Evolutionary conservation across 768 basidiomycete species (phyloP), one percentile per base, ranked within the genome.

Genomic region (Kwoniella sp.): DNA sequence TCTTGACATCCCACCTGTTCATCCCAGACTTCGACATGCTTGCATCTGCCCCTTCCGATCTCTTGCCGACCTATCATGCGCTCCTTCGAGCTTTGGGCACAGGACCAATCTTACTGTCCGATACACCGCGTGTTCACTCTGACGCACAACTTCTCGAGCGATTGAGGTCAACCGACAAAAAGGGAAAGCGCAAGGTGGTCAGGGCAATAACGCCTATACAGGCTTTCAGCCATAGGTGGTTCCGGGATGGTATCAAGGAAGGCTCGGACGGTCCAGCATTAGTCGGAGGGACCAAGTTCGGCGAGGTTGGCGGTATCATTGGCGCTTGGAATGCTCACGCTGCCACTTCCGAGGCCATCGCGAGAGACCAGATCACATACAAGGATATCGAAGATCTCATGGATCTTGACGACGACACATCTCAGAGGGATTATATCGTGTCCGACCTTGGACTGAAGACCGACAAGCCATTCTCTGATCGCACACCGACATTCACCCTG

Each of bases 1-100:
- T 75, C 31, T 73, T 77, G 37, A 74, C 71, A 22, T 58, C 60
- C 17, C 69, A 77, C 25, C 67, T 77, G 12, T 57, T 75, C 30
- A 55, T 67, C 12, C 72, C 66, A 12, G 73, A 77, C 59, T 71
- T 70, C 47, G 75, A 77, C 65, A 77, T 77, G 75, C 75, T 77
- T 59, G 67, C 73, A n/a, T 61, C 73, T 4, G 22, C 55, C 9
- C 66, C 74, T 4, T 50, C 55, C 15, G n/a, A 28, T 20, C 56
- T 54, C 2, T 41, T 48, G 30, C 75, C 73, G 13, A 41, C 55
- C 13, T 73, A 73, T 37, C 73, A 77, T 37, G 75, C 71, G 13
- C 59, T 77, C 5, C 67, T 77, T 9, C 65, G 75, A 13, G 60
- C 53, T 7, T 20, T 75, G 50, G 51, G 60, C 5, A 67, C 73